Evolutionary conservation across 2,329 filamentous ascomycete species (phyloP).

Genomic region (Decorospora gaudefroyi): DNA sequence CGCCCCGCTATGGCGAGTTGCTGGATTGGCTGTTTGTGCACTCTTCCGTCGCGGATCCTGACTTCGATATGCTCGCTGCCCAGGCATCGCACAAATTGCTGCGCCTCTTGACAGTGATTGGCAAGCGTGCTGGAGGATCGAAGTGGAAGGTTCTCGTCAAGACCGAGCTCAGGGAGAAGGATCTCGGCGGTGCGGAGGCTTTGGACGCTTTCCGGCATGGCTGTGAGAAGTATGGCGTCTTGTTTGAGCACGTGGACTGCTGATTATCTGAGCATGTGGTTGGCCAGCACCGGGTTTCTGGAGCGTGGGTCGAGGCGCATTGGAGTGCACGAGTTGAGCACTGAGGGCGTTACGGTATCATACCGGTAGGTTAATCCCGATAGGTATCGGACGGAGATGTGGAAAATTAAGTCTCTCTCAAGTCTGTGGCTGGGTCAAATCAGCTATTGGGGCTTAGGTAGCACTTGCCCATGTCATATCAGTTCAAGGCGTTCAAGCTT

Average conservation of each 20-base stretch:
- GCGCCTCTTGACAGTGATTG: constrained; percentile 2
- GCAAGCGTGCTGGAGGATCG: background rate
- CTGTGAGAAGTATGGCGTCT: constrained; percentile 1
- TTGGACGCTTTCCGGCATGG: background rate
- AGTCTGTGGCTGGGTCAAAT: too few relatives aligned
- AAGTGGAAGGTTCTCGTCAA: constrained; percentile 9
- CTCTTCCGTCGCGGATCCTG: background rate
- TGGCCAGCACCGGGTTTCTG: background rate
- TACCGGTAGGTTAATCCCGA: too few relatives aligned
- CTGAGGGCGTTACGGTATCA: too few relatives aligned
- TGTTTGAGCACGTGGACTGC: background rate
- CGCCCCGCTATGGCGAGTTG: background rate
- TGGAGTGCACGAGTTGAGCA: background rate
- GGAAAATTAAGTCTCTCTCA: too few relatives aligned
- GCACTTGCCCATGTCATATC: too few relatives aligned
- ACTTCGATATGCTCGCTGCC: constrained; percentile 7
- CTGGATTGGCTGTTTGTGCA: constrained; percentile 7
- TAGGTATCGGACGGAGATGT: too few relatives aligned
- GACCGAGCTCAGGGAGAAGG: background rate
- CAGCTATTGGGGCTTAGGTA: too few relatives aligned
- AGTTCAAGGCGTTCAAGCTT: too few relatives aligned
- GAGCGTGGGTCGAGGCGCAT: background rate
- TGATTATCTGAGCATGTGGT: background rate
- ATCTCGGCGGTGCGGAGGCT: constrained; percentile 1
- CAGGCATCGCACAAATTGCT: constrained; percentile 3